Percentiles rank a stretch among this genome's conserved stretches.
Evolutionary conservation across 306 rosid species (phyloP).

Genomic region (Clitoria ternatea): DNA sequence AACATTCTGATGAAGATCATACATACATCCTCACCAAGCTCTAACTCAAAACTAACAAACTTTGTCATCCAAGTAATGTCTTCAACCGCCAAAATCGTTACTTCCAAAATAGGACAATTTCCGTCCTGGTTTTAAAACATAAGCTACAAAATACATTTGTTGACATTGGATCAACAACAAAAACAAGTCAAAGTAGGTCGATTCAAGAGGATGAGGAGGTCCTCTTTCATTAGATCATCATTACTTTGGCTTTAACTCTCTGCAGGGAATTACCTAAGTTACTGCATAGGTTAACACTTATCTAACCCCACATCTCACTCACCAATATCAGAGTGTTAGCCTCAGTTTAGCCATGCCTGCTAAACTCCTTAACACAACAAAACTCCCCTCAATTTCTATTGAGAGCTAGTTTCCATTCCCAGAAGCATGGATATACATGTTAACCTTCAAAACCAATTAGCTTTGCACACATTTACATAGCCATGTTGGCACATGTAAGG

Average conservation of each 20-base stretch:
- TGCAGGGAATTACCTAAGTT: background rate
- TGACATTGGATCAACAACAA: background rate
- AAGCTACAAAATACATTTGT: background rate
- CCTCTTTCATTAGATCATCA: slow-evolving; percentile 6
- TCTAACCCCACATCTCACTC: background rate
- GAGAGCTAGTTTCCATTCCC: background rate
- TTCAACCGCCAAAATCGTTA: background rate
- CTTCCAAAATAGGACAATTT: background rate
- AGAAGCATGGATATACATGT: background rate
- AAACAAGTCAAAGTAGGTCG: background rate
- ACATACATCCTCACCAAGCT: background rate
- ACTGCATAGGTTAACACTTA: background rate
- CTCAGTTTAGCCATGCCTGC: background rate
- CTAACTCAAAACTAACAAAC: background rate
- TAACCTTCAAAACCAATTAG: background rate
- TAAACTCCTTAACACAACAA: background rate
- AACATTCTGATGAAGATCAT: no score
- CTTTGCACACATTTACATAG: slow-evolving; percentile 17
- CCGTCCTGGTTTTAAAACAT: background rate
- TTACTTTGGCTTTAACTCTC: slow-evolving; percentile 10
- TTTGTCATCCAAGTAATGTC: background rate
- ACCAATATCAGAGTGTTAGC: background rate
- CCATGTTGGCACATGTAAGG: background rate
- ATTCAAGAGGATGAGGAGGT: no score
- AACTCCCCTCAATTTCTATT: background rate